Conservation (phyloP, 2,329 filamentous ascomycete species). For the Aureobasidium sp. region DNA sequence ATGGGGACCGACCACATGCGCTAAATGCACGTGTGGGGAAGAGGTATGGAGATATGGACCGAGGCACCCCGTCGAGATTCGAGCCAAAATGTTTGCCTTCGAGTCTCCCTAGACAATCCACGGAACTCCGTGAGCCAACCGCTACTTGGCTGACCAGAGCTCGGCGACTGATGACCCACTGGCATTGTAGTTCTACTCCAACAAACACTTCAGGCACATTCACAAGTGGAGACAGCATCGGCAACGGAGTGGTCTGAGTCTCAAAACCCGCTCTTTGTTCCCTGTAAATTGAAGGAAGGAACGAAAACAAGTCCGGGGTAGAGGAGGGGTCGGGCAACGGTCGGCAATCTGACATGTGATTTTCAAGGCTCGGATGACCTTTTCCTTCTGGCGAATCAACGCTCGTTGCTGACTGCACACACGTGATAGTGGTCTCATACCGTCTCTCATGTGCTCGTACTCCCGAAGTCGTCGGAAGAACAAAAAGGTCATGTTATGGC, state of each 20-base stretch:
- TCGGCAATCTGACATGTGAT: constrained; percentile 7
- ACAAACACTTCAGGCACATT: neutral
- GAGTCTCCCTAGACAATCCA: neutral
- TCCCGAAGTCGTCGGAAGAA: neutral
- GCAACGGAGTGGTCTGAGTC: neutral
- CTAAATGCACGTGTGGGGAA: constrained; percentile 14
- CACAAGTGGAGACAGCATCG: neutral
- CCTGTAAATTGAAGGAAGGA: neutral
- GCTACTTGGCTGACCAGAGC: neutral
- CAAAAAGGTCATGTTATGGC: neutral
- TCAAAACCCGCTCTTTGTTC: neutral
- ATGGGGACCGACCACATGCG: constrained; percentile 12
- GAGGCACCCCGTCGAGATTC: neutral
- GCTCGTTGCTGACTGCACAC: neutral
- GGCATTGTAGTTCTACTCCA: neutral
- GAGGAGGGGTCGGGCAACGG: neutral
- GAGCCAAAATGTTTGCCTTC: neutral
- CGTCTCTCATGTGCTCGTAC: constrained; percentile 4
- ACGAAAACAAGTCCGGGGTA: neutral
- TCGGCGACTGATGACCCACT: neutral
- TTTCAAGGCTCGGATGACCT: neutral
- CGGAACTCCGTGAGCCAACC: neutral
- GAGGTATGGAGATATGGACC: constrained; percentile 9
- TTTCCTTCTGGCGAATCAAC: constrained; percentile 4
- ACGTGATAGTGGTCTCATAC: constrained; percentile 12